A percentile compares a stretch with the other conserved stretches of the same genome.
Evolutionary conservation across 2,329 filamentous ascomycete species (phyloP).

Genomic region (Leptographium procerum): DNA sequence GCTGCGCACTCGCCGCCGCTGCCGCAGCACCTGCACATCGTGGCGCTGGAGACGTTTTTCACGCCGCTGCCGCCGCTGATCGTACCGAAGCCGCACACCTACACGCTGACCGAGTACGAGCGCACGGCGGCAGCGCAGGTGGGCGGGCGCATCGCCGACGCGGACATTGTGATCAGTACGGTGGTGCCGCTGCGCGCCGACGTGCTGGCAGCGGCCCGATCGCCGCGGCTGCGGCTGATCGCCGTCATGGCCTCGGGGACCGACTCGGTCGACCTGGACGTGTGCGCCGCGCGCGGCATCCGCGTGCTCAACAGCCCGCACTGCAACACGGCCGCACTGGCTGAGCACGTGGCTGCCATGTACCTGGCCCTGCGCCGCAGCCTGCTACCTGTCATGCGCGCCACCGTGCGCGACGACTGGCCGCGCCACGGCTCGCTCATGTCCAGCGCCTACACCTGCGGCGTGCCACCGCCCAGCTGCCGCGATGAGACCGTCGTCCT

Average conservation of each 20-base stretch:
- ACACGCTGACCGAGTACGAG: conserved; percentile 17
- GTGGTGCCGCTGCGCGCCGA: conserved; percentile 18
- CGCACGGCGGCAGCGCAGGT: conserved; percentile 17
- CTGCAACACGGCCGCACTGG: conserved; percentile 18
- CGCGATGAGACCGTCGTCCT: conserved; percentile 18
- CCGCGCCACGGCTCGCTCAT: conserved; percentile 14
- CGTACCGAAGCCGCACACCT: conserved; percentile 18
- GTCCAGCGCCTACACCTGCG: conserved; percentile 7
- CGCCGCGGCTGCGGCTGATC: conserved; percentile 20
- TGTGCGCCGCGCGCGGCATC: conserved; percentile 16
- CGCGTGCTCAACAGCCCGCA: conserved; percentile 20
- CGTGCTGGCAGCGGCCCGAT: conserved; percentile 12
- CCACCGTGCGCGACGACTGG: conserved; percentile 14
- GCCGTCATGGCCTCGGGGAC: conserved; percentile 18
- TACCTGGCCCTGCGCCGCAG: conserved; percentile 22
- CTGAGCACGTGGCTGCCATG: conserved; percentile 18
- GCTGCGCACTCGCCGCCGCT: conserved; percentile 2
- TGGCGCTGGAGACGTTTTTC: conserved; percentile 22
- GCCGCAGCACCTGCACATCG: conserved; percentile 19
- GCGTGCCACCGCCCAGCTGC: conserved; percentile 11
- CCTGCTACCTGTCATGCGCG: conserved; percentile 20
- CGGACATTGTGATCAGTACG: conserved; percentile 24
- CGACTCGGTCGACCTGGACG: conserved; percentile 17
- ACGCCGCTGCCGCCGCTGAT: conserved; percentile 19
- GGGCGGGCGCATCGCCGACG: conserved; percentile 20